Percentiles rank a stretch among this genome's conserved stretches.
Evolutionary conservation across 768 basidiomycete genomes (phyloP).

Genomic region (Cystofilobasidium bisporidii): DNA sequence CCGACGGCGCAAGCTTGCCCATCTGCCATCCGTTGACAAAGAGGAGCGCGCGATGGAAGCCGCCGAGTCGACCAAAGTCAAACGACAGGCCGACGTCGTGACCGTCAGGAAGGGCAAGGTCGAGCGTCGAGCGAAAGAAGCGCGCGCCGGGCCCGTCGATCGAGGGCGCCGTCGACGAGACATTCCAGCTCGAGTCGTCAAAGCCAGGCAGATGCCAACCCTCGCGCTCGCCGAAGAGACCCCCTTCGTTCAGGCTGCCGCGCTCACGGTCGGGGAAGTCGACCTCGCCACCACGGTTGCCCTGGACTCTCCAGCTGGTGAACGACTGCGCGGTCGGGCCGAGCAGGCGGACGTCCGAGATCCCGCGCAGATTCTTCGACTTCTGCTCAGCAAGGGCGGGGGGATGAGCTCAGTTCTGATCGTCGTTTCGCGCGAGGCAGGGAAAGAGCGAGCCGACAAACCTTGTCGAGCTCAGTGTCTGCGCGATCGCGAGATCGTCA

Average conservation of each 20-base stretch:
- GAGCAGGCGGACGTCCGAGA: background rate
- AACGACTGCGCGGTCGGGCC: background rate
- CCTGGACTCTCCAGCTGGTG: constrained; percentile 16
- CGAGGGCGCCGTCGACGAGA: background rate
- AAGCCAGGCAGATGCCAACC: constrained; percentile 13
- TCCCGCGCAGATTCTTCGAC: constrained; percentile 5
- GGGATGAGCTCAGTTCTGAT: background rate
- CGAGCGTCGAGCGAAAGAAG: constrained; percentile 9
- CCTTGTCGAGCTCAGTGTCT: constrained; percentile 4
- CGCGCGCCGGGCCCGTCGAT: background rate
- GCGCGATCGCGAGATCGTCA: background rate
- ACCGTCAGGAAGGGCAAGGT: background rate
- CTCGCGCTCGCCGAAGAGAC: constrained; percentile 13
- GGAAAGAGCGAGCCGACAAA: background rate
- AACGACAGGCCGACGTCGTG: constrained; percentile 3
- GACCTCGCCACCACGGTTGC: constrained; percentile 14
- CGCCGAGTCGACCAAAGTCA: background rate
- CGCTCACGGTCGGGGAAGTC: background rate
- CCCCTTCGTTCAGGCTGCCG: constrained; percentile 12
- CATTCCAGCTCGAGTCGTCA: constrained; percentile 12
- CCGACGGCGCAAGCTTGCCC: background rate
- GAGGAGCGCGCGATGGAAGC: background rate
- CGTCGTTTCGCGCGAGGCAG: background rate
- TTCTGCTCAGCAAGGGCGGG: background rate
- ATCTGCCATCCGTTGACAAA: constrained; percentile 17